Evolutionary conservation across 2,329 filamentous ascomycete genomes (phyloP).

Genomic region (Xylariaceae sp.): DNA sequence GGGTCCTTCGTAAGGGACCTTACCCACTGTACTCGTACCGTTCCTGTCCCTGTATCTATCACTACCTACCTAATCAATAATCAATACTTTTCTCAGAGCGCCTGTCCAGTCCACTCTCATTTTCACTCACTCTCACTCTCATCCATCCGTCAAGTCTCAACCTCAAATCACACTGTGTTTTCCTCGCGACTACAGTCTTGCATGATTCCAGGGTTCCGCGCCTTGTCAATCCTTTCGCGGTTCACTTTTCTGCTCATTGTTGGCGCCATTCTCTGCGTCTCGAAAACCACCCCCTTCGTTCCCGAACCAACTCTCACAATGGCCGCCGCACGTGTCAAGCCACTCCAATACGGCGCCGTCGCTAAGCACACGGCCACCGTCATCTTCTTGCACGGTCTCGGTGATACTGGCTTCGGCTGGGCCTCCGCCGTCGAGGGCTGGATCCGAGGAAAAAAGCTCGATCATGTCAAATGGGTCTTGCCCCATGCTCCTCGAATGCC

Average conservation of each 20-base stretch:
- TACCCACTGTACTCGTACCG: no score
- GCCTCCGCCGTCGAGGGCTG: constrained; percentile 80
- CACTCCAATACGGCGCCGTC: constrained; percentile 29
- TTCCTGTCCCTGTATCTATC: no score
- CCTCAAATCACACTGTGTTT: no score
- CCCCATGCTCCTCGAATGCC: constrained; percentile 85
- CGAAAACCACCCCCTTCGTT: constrained; percentile 2
- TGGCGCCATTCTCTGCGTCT: background rate
- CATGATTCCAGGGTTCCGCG: constrained; percentile 5
- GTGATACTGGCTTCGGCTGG: constrained; percentile 78
- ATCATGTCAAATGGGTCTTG: constrained; percentile 90
- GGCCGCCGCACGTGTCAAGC: constrained; percentile 25
- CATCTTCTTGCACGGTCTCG: constrained; percentile 89
- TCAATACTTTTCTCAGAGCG: no score
- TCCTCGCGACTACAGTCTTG: background rate
- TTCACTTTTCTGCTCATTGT: constrained; percentile 2
- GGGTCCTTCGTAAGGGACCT: no score
- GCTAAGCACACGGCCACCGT: constrained; percentile 80
- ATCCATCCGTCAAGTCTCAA: no score
- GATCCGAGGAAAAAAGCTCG: constrained; percentile 71
- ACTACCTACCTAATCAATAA: no score
- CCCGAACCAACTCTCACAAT: constrained; percentile 20
- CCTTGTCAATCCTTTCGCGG: background rate
- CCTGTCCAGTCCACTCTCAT: no score
- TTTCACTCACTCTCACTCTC: no score